These are phyloP conservation scores for Peniophora sp. DNA, from an alignment of 1,284 basidiomycete species.

Conservation along the genomic window DNA sequence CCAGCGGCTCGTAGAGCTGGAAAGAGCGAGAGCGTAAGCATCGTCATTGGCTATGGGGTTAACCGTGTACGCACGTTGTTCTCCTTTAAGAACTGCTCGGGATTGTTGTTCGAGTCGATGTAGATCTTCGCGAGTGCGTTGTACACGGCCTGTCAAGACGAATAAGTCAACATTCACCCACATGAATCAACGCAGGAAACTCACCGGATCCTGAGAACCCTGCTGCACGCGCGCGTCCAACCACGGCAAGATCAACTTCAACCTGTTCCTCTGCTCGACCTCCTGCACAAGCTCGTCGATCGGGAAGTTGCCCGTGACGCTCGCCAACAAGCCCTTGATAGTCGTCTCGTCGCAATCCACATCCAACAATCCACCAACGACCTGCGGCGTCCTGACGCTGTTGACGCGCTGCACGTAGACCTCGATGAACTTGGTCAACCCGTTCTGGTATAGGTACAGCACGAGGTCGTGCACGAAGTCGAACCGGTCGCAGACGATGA, in stretches of 20 bases:
- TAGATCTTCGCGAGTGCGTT: constrained; percentile 98
- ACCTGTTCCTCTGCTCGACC: constrained; percentile 92
- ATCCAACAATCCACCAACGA: constrained; percentile 93
- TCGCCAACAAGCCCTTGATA: constrained; percentile 90
- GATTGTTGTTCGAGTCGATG: constrained; percentile 98
- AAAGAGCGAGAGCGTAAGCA: constrained; percentile 1
- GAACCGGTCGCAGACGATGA: constrained; percentile 99
- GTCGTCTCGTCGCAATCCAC: constrained; percentile 97
- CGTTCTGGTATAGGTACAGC: constrained; percentile 98
- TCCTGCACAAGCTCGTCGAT: constrained; percentile 97
- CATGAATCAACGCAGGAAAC: too few relatives aligned
- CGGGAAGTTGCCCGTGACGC: constrained; percentile 95
- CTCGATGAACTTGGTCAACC: constrained; percentile 95
- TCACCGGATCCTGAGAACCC: constrained; percentile 78
- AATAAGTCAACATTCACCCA: too few relatives aligned
- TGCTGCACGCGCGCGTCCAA: constrained; percentile 88
- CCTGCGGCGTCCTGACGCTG: constrained; percentile 96
- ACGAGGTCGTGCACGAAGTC: constrained; percentile 99
- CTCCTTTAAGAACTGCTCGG: constrained; percentile 96
- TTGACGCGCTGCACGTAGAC: constrained; percentile 99
- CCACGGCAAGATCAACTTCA: constrained; percentile 98
- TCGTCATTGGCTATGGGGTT: background rate
- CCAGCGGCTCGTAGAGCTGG: constrained; percentile 89
- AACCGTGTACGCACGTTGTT: constrained; percentile 73
- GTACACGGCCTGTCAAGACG: constrained; percentile 64